phyloP scores from a whole-genome alignment of 805 yeast species.

The Starmerella lactis-condensi region DNA sequence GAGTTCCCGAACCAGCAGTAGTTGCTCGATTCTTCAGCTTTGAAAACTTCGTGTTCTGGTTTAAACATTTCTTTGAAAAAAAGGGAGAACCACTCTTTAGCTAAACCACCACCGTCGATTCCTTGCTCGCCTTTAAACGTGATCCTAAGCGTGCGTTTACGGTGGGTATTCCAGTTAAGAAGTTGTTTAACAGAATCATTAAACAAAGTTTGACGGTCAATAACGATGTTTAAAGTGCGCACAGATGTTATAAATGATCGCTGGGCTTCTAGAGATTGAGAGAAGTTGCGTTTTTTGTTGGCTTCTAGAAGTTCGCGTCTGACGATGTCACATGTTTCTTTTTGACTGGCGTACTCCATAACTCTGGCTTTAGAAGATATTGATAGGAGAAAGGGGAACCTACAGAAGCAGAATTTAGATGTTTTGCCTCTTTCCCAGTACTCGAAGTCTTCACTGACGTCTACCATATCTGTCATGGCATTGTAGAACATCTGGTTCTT shows the following conservation, averaged over 20 bases:
- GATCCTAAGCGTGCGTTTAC: conserved; percentile 51
- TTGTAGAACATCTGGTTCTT: conserved; percentile 40
- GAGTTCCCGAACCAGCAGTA: conserved; percentile 46
- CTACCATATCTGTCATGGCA: conserved; percentile 60
- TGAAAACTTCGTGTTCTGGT: conserved; percentile 49
- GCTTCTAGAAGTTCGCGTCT: conserved; percentile 12
- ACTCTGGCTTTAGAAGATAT: conserved; percentile 68
- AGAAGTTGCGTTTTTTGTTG: conserved; percentile 3
- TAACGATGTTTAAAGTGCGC: conserved; percentile 29
- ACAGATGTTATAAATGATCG: conserved; percentile 2
- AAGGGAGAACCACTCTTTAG: conserved; percentile 81
- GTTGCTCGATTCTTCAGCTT: conserved; percentile 47
- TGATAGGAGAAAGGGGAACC: conserved; percentile 64
- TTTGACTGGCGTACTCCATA: conserved; percentile 34
- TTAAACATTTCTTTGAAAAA: conserved; percentile 52
- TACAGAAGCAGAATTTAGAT: conserved; percentile 46
- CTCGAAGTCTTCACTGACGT: conserved; percentile 63
- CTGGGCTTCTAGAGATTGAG: conserved; percentile 2
- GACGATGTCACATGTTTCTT: conserved; percentile 11
- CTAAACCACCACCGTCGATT: conserved; percentile 84
- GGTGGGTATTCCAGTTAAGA: conserved; percentile 29
- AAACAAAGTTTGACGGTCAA: conserved; percentile 48
- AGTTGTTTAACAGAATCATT: conserved; percentile 48
- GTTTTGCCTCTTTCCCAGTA: conserved; percentile 39
- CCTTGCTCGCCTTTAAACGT: conserved; percentile 83